A percentile compares a stretch with the other conserved stretches of the same genome.
These are phyloP conservation scores for Thuidium tamariscinum DNA, from an alignment of 225 moss, liverwort and hornwort species.

Conservation along the genomic window DNA sequence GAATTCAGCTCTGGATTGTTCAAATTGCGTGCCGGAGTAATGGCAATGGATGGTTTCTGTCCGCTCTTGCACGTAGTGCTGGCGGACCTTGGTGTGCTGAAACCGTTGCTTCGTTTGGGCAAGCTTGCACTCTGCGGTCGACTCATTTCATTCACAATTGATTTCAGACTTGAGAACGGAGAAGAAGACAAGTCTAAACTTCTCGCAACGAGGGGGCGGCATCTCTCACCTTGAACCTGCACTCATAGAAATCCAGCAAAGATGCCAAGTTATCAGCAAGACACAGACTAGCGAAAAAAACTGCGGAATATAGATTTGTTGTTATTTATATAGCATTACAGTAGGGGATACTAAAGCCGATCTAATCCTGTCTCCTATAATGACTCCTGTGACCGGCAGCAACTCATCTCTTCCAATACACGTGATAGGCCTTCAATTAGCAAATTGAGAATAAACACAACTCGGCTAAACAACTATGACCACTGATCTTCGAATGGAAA, in stretches of 20 bases:
- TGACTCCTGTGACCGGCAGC: too few species aligned
- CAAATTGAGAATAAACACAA: neutral
- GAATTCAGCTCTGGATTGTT: conserved; percentile 7
- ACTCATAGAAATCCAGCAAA: neutral
- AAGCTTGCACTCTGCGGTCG: conserved; percentile 1
- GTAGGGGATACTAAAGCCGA: neutral
- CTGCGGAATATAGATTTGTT: neutral
- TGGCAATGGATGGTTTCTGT: neutral
- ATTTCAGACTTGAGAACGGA: neutral
- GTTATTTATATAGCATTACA: neutral
- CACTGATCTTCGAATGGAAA: neutral
- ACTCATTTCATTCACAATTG: neutral
- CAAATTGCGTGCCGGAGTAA: neutral
- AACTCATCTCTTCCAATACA: neutral
- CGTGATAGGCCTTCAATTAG: neutral
- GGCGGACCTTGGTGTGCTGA: neutral
- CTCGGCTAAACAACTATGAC: neutral
- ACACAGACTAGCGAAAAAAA: neutral
- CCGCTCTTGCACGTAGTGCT: neutral
- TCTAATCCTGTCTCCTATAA: too few species aligned
- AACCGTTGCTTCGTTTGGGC: neutral
- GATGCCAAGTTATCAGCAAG: neutral
- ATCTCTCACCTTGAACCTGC: conserved; percentile 4
- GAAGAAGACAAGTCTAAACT: conserved; percentile 3
- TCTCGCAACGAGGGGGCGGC: neutral